Evolutionary conservation across 177 flowering plant genomes (phyloP), one percentile per base, ranked within the genome.

Genomic region (Vitis hybrid): DNA sequence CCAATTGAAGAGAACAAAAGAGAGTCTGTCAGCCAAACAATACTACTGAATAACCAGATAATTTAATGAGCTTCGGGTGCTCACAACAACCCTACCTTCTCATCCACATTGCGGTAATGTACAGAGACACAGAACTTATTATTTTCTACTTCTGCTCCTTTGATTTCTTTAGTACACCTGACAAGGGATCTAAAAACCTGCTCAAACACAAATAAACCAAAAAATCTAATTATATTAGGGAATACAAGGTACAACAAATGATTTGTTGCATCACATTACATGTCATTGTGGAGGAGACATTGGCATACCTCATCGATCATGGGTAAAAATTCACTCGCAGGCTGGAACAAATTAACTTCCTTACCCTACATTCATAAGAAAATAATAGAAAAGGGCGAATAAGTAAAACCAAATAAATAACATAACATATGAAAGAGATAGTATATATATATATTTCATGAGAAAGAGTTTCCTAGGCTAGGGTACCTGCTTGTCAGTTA

Each of bases 41-140:
- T 70, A 65, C 12, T 34, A 51, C 18, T 4, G 55, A 60, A 14
- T 54, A 17, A 6, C 45, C 5, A 23, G 50, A 18, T 23, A 18
- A 45, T 21, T 49, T 57, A 32, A 4, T 11, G 12, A 11, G 13
- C 18, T 4, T 66, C 13, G 4, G 58, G 2, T 21, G 59, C 18
- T 10, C 18, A 52, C 7, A 13, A 60, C 49, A 49, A 49, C 30
- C 59, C 14, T 76, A 96, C 98, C 91, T 86, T 85, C 73, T 89
- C 94, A 66, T 92, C 97, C 39, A 96, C 99, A 71, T 91, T 87
- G 11, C 99, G 91, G 68, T 85, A 96, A 76, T 96, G 99, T 65
- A 96, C 98, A 67, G 99, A 96, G 26, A 84, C 87, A 72, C 99
- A 96, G 70, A 96, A 96, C 76, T 90, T 96, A 75, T 96, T 91